Evolutionary conservation across 805 yeast genomes (phyloP), one percentile per base, ranked within the genome.

Genomic region (Yarrowia alimentaria): DNA sequence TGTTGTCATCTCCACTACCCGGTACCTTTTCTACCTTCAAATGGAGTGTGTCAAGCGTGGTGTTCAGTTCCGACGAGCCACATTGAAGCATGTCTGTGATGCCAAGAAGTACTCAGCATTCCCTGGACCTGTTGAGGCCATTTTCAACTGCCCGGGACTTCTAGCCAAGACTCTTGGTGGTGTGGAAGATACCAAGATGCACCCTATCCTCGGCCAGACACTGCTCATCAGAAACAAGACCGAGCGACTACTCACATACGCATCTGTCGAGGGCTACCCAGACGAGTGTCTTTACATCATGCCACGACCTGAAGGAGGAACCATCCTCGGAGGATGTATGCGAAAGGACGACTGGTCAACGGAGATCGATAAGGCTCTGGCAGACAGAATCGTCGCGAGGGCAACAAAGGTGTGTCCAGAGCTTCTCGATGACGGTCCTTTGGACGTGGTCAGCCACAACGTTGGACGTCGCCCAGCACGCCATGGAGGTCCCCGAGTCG

Each of bases 381-480:
- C 84, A 1, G 74, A 75, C 31, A 82, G 82, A 55, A 83, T 85
- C 47, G 58, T 84, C 29, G 69, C 67, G 37, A 73, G 91, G 57
- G 78, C 87, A 1, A 73, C 78, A 1, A 69, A 63, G 20, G 85
- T 25, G 64, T 55, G 62, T 38, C 71, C 71, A 5, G 61, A 76
- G 53, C 70, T 84, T 17, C 25, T 47, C 11, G 51, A 47, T 5
- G 33, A 47, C 14, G 55, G 51, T 17, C 58, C 66, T 13, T 63
- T 70, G 37, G 84, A 81, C 55, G 72, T 86, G 19, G 45, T 83
- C 9, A 73, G 85, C 43, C 81, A 78, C 35, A 84, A 77, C 1
- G 81, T 88, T 5, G 95, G 94, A 0, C 69, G 83, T 35, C 75
- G 95, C 56, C 95, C 95, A 5, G 72, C 81, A 31, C 74, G 94